Evolutionary conservation across 2,329 filamentous ascomycete genomes (phyloP), one percentile per base, ranked within the genome.

Genomic region (Chrysosporium queenslandicum): DNA sequence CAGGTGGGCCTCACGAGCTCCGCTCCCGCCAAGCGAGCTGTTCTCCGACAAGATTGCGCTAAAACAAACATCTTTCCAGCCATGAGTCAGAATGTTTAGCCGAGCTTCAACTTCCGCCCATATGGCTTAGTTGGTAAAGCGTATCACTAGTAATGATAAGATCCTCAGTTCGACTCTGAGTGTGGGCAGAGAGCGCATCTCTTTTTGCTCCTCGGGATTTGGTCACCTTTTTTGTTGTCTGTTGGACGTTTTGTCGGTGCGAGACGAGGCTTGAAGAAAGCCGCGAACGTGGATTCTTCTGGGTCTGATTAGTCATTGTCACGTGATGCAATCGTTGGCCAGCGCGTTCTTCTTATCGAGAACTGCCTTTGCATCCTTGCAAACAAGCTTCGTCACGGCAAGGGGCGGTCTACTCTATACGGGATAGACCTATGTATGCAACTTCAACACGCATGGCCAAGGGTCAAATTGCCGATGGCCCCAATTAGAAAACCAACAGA

Each of bases 1-100:
- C 9, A 29, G 27, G 9, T 29, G 27, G 27, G 9, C 9, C 27
- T n/a, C 27, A 9, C 39, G 7, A 23, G n/a, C 11, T 27, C 41
- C 9, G 11, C 21, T 43, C 16, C n/a, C 2, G 41, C 41, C 21
- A 29, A 43, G 23, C 6, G 9, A n/a, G 41, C 6, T 21, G 18
- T 18, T 43, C 20, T 6, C 23, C 42, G 2, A 46, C 14, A 46
- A 46, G n/a, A 92, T 91, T 20, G 12, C 20, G 2, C 8, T 11
- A 23, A 16, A 34, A 4, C 32, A 21, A 16, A 3, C 4, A 16
- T 16, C 41, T 5, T 32, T 20, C 12, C n/a, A 25, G 9, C 8
- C 25, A 45, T n/a, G n/a, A 9, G 5, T 11, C 21, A 21, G 3
- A 4, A 2, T 2, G 2, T 16, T 37, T 4, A 30, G 16, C 37